Conservation (phyloP, 306 rosid species). For the Lablab purpureus region DNA sequence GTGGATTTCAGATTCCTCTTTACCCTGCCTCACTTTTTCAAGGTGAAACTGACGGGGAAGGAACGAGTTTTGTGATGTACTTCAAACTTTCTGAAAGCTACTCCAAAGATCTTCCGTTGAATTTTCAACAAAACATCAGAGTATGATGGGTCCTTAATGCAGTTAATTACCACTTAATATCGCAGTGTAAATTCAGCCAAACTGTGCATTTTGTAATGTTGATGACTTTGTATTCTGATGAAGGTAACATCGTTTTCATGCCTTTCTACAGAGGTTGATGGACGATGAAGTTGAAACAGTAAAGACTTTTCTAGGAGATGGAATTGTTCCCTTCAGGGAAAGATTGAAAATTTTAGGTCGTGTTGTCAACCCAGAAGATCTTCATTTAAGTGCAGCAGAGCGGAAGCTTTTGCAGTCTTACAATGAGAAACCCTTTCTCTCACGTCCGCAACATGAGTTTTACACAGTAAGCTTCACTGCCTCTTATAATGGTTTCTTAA, state of each 20-base stretch:
- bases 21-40: conserved; percentile 77
- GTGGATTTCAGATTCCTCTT: conserved; percentile 64
- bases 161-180: neutral
- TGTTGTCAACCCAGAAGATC: conserved; percentile 72
- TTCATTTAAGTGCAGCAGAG: conserved; percentile 71
- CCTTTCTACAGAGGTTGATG: conserved; percentile 64
- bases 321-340: conserved; percentile 67
- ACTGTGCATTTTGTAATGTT: neutral
- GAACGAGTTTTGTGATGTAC: conserved; percentile 79
- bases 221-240: neutral
- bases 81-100: conserved; percentile 75
- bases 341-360: conserved; percentile 86
- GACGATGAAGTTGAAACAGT: conserved; percentile 80
- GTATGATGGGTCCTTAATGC: conserved; percentile 56
- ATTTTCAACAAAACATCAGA: conserved; percentile 72
- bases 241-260: conserved; percentile 5
- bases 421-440: conserved; percentile 86
- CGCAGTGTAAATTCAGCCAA: neutral
- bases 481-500: neutral
- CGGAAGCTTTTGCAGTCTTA: conserved; percentile 81
- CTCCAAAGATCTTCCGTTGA: conserved; percentile 68
- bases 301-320: conserved; percentile 69
- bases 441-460: conserved; percentile 90
- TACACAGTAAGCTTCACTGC: conserved; percentile 55
- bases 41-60: conserved; percentile 86